Conservation (phyloP, 2,329 filamentous ascomycete genomes). For the Colletotrichum navitas region DNA sequence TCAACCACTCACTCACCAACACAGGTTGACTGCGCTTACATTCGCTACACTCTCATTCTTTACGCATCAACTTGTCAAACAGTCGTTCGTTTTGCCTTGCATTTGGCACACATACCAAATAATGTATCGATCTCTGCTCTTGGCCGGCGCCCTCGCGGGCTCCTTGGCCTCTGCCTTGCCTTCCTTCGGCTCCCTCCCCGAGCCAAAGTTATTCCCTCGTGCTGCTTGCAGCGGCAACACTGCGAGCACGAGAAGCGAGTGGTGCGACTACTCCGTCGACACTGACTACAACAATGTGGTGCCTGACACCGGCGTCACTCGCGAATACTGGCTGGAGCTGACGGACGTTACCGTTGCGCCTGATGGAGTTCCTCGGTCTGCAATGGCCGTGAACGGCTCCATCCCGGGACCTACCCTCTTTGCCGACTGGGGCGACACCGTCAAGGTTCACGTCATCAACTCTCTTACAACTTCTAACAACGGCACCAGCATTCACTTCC, state of each 20-base stretch:
- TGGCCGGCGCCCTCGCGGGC: slow-evolving; percentile 26
- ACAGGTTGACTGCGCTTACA: slow-evolving; percentile 26
- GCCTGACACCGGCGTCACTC: slow-evolving; percentile 62
- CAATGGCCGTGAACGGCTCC: slow-evolving; percentile 66
- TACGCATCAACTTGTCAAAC: slow-evolving; percentile 16
- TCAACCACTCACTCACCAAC: slow-evolving; percentile 20
- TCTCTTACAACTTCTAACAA: slow-evolving; percentile 59
- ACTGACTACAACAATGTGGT: slow-evolving; percentile 59
- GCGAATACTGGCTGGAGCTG: slow-evolving; percentile 62
- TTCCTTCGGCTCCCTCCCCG: slow-evolving; percentile 7
- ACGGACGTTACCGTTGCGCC: slow-evolving; percentile 56
- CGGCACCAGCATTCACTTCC: slow-evolving; percentile 73
- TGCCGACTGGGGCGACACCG: slow-evolving; percentile 63
- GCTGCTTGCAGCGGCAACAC: slow-evolving; percentile 47
- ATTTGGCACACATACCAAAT: slow-evolving; percentile 9
- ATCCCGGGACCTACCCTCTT: slow-evolving; percentile 71
- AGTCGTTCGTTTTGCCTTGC: slow-evolving; percentile 24
- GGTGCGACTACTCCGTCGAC: slow-evolving; percentile 63
- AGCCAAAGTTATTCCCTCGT: slow-evolving; percentile 32
- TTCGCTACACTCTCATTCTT: slow-evolving; percentile 10
- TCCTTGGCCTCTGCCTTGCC: slow-evolving; percentile 32
- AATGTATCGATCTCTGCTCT: slow-evolving; percentile 26
- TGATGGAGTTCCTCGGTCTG: slow-evolving; percentile 58
- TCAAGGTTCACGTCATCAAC: slow-evolving; percentile 69
- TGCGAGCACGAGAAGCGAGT: slow-evolving; percentile 52